Percentiles rank a stretch among this genome's conserved stretches.
These are phyloP conservation scores for Paramecium sexaurelia DNA, from an alignment of 73 alveolate species.

Conservation along the genomic window DNA sequence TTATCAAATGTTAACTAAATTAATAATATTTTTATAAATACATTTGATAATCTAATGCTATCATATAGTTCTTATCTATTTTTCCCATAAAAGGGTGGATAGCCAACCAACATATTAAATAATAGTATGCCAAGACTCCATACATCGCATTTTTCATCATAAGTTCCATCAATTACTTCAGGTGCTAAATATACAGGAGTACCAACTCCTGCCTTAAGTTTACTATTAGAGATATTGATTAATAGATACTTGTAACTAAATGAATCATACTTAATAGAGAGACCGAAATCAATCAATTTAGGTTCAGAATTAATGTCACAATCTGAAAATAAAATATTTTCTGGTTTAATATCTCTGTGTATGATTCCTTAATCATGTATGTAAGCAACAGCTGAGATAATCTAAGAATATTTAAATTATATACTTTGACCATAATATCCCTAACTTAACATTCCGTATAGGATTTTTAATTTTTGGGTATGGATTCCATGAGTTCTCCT, in stretches of 20 bases:
- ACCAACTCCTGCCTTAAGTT: conserved; percentile 57
- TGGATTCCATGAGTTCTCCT: conserved; percentile 76
- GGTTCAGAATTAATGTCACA: conserved; percentile 75
- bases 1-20: neutral
- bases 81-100: conserved; percentile 92
- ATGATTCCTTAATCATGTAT: conserved; percentile 89
- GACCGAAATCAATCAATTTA: conserved; percentile 96
- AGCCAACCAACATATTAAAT: conserved; percentile 87
- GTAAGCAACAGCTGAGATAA: conserved; percentile 83
- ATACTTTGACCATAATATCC: neutral
- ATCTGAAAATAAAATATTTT: conserved; percentile 87
- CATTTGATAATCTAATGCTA: neutral
- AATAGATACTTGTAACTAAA: conserved; percentile 77
- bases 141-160: conserved; percentile 26
- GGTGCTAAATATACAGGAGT: conserved; percentile 55
- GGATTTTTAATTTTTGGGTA: conserved; percentile 31
- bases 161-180: neutral
- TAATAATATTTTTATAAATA: no score
- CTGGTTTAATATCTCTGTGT: conserved; percentile 98
- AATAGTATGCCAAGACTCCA: conserved; percentile 64
- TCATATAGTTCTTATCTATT: conserved; percentile 15
- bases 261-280: conserved; percentile 74
- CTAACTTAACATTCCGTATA: conserved; percentile 20
- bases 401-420: neutral
- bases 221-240: no score